Evolutionary conservation across 495 filamentous ascomycete genomes (phyloP).

Genomic region (Hyaloscypha hepaticicola): DNA sequence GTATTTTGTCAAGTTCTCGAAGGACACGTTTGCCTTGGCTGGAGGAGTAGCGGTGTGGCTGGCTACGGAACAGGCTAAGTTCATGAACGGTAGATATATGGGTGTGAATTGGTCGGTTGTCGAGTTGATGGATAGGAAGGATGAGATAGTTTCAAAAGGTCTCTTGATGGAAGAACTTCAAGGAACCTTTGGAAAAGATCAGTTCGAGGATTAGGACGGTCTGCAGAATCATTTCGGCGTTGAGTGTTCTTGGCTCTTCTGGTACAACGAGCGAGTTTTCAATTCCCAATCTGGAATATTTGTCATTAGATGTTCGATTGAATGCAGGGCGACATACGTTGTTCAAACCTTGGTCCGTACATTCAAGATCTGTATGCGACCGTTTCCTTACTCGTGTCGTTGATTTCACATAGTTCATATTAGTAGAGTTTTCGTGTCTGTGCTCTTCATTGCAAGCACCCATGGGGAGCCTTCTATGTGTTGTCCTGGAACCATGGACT

Average conservation of each 20-base stretch:
- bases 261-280: no score
- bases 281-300: no score
- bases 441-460: constrained; percentile 14
- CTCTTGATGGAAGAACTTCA: constrained; percentile 10
- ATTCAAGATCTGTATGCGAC: no score
- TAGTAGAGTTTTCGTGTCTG: constrained; percentile 5
- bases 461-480: constrained; percentile 1
- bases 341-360: no score
- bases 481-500: not conserved
- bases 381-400: not conserved
- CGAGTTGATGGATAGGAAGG: constrained; percentile 40
- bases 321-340: not conserved
- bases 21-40: constrained; percentile 33
- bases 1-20: constrained; percentile 13
- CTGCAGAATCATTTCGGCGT: not conserved
- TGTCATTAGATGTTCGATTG: not conserved
- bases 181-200: constrained; percentile 8
- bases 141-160: constrained; percentile 38
- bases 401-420: not conserved
- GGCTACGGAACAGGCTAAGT: constrained; percentile 37
- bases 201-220: not conserved
- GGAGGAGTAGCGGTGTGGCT: constrained; percentile 44
- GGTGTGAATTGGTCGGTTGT: constrained; percentile 47
- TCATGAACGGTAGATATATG: constrained; percentile 44
- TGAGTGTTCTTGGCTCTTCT: no score